Evolutionary conservation across 1,139 yeast species (phyloP), one percentile per base, ranked within the genome.

Genomic region (Geotrichum phurueaensis): DNA sequence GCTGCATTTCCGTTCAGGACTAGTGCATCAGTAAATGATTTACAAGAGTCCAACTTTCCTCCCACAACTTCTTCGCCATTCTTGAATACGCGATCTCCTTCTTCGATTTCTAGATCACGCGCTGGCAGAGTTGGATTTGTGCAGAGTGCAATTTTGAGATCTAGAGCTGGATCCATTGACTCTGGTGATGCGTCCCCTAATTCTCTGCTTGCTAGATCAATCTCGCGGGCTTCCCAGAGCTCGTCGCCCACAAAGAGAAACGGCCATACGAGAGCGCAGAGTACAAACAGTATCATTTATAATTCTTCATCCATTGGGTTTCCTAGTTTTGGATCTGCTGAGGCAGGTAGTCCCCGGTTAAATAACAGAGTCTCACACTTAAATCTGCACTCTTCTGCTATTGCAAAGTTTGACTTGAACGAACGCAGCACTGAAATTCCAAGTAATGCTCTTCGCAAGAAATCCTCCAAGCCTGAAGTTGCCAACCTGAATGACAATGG

Each of bases 101-200:
- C 48, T 18, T 22, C 51, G 10, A 15, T 27, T 18, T 54, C 36
- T 12, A 25, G 57, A 45, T 27, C 57, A 10, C 57, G 51, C 10
- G 39, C 54, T 15, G 33, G 57, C 12, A 45, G 68, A 49, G 73
- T 67, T 12, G 69, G 71, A 18, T 71, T 71, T 61, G 68, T 71
- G 13, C 71, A 70, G 39, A 69, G 72, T 45, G 74, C 74, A 23
- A 61, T 71, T 66, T 63, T 69, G 39, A 67, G 66, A 22, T 48
- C 51, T 7, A 48, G 51, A 20, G 51, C 51, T 23, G 51, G 51
- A 15, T 39, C 47, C 20, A 39, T 39, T 22, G 47, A 39, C 22
- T 39, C 20, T 39, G 47, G 47, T n/a, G 47, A 39, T 39, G 18
- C 18, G n/a, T n/a, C 47, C 10, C 18, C 47, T 39, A 39, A 13